Evolutionary conservation across 768 basidiomycete species (phyloP).

Genomic region (Mycena capillaripes): DNA sequence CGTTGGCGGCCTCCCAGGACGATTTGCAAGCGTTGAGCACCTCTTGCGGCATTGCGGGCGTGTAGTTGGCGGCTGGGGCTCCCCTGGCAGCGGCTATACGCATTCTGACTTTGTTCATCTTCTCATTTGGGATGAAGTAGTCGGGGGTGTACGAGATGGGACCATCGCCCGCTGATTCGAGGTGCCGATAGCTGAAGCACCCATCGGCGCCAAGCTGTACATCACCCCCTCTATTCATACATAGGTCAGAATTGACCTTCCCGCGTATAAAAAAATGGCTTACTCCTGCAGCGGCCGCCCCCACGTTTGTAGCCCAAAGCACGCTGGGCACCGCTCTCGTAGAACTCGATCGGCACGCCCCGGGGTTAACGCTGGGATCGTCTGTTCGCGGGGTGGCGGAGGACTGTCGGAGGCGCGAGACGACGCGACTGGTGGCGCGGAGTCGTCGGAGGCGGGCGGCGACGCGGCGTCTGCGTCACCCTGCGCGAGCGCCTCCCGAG

Average conservation of each 20-base stretch:
- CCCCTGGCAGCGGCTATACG: slow-evolving; percentile 43
- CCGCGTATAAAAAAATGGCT: slow-evolving; percentile 41
- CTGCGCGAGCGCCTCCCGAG: too few species aligned
- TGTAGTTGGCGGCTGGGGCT: slow-evolving; percentile 5
- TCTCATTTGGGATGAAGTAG: slow-evolving; percentile 48
- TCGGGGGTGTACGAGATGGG: slow-evolving; percentile 47
- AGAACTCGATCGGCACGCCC: slow-evolving; percentile 38
- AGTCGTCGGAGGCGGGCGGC: too few species aligned
- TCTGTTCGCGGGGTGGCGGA: too few species aligned
- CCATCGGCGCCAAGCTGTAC: too few species aligned
- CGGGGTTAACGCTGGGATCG: neutral
- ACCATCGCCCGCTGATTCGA: slow-evolving; percentile 44
- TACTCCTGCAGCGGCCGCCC: slow-evolving; percentile 40
- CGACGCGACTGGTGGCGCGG: too few species aligned
- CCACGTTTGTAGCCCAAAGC: slow-evolving; percentile 46
- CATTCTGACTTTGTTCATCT: slow-evolving; percentile 48
- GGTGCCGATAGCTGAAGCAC: slow-evolving; percentile 54
- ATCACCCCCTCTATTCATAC: slow-evolving; percentile 43
- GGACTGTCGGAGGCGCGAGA: neutral
- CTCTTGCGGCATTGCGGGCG: slow-evolving; percentile 44
- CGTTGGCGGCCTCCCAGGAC: slow-evolving; percentile 48
- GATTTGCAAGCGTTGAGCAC: slow-evolving; percentile 53
- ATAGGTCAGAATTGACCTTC: slow-evolving; percentile 41
- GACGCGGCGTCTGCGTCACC: too few species aligned
- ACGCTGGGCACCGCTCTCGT: slow-evolving; percentile 48